Evolutionary conservation across 1,139 yeast genomes (phyloP).

Genomic region (Debaryomycetaceae sp.): DNA sequence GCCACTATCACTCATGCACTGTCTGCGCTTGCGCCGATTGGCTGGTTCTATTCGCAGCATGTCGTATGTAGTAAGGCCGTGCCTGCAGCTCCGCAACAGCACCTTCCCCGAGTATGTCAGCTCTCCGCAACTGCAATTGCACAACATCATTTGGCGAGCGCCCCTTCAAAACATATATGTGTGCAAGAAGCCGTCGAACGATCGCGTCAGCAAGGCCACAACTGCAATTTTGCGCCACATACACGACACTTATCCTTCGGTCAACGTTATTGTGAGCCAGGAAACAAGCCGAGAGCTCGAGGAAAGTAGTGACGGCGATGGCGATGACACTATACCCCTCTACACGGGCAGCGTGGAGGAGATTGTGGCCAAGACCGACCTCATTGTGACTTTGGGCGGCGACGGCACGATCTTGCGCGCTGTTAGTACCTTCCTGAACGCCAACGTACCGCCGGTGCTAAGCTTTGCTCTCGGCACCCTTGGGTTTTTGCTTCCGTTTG

Average conservation of each 20-base stretch:
- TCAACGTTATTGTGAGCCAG: constrained; percentile 72
- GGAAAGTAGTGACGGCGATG: constrained; percentile 24
- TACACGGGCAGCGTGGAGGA: constrained; percentile 59
- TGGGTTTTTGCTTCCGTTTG: constrained; percentile 87
- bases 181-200: constrained; percentile 82
- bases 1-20: not conserved
- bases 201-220: constrained; percentile 62
- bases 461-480: constrained; percentile 89
- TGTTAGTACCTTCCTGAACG: constrained; percentile 58
- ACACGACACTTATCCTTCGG: constrained; percentile 56
- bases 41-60: constrained; percentile 2
- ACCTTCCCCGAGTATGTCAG: constrained; percentile 37
- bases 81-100: constrained; percentile 12
- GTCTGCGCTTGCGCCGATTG: not conserved
- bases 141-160: constrained; percentile 40
- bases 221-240: constrained; percentile 55
- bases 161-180: constrained; percentile 69
- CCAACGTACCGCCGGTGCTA: constrained; percentile 79
- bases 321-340: constrained; percentile 15
- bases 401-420: constrained; percentile 91
- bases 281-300: constrained; percentile 73
- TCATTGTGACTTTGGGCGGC: constrained; percentile 86
- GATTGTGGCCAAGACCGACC: constrained; percentile 57
- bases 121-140: constrained; percentile 44
- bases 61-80: constrained; percentile 12